Evolutionary conservation across 2,329 filamentous ascomycete species (phyloP), one percentile per base, ranked within the genome.

Genomic region (Penicillium sp.): DNA sequence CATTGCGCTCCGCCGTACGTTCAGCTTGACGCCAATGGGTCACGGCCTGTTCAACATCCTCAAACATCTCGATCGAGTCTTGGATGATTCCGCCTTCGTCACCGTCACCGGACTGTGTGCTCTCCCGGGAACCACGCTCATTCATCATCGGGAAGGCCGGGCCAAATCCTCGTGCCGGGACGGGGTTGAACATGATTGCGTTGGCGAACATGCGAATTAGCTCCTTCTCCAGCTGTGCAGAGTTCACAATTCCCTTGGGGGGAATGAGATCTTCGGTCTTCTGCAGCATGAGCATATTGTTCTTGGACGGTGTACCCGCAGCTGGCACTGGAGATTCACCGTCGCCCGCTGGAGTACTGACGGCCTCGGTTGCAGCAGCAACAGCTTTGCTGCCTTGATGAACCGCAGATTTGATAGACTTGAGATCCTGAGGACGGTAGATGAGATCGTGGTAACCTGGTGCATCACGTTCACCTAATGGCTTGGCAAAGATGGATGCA

Each of bases 151-250:
- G 76, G 66, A 93, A 91, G 0, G 83, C 80, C 1, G 84, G 81
- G 0, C 89, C 89, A 10, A 90, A 87, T 0, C 90, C 90, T 28
- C 89, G 86, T 67, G 91, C 83, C 0, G 90, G 88, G 65, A 96
- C 92, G 0, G 91, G 89, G 70, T 98, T 98, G 82, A 97, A 99
- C 95, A 99, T 98, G 78, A 97, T 91, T 19, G 95, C 94, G 72
- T 98, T 98, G 68, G 93, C 92, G 76, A 98, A 97, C 91, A 98
- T 97, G 70, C 96, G 91, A 70, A 96, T 92, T 12, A 98, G 82
- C 76, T 98, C 94, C 68, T 93, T 92, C 78, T 98, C 94, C 17
- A 98, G 84, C 75, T 98, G 95, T 1, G 90, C 88, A 55, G 91
- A 93, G 77, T 98, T 98, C 77, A 98, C 91, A 70, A 98, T 97